Conservation (phyloP, 78 protist species). For the Mantamonas sphyraenae region DNA sequence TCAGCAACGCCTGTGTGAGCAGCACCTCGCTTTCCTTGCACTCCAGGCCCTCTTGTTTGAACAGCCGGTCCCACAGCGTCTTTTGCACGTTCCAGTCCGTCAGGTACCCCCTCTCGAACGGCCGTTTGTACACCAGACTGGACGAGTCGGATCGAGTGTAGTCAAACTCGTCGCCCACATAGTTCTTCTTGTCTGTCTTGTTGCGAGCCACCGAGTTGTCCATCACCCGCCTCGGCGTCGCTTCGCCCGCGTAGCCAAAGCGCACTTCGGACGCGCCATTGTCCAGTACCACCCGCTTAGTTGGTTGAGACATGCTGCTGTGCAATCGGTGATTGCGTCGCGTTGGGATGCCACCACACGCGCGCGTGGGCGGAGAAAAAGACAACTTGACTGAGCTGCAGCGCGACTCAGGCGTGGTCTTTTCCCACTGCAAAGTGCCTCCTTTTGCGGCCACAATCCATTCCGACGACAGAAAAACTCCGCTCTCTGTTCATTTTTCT, state of each 20-base stretch:
- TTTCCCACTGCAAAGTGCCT: no score
- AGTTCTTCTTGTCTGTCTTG: background rate
- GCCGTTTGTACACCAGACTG: background rate
- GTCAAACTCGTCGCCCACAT: slow-evolving; percentile 2
- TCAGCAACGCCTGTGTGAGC: background rate
- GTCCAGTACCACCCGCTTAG: slow-evolving; percentile 1
- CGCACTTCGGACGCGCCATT: background rate
- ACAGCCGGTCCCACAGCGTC: background rate
- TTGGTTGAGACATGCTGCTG: no score
- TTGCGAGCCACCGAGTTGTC: background rate
- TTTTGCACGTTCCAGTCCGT: slow-evolving; percentile 11
- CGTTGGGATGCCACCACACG: no score
- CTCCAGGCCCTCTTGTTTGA: background rate
- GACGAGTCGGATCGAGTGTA: background rate
- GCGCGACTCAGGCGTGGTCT: no score
- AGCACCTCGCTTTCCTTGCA: background rate
- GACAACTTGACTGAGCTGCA: no score
- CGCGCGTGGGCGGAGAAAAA: no score
- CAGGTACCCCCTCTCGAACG: slow-evolving; percentile 11
- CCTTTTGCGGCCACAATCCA: no score
- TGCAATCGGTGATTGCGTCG: no score
- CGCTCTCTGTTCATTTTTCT: no score
- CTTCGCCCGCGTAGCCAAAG: background rate
- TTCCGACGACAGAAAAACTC: no score
- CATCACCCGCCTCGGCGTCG: background rate